Evolutionary conservation across 1,139 yeast genomes (phyloP).

Genomic region (Saccharomyces hybrid): DNA sequence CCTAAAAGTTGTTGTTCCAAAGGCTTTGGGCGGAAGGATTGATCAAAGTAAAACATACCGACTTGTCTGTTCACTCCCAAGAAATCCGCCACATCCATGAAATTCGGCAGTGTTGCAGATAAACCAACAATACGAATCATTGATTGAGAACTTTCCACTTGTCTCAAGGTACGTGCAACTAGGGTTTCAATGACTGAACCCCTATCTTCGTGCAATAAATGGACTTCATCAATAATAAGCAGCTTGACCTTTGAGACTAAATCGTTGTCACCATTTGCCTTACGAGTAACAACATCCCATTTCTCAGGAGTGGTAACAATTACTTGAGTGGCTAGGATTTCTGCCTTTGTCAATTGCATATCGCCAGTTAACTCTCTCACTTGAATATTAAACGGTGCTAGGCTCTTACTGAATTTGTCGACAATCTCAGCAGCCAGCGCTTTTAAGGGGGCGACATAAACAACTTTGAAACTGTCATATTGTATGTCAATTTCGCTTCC

Average conservation of each 20-base stretch:
- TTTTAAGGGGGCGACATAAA: slow-evolving; percentile 93
- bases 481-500: slow-evolving; percentile 56
- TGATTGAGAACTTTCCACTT: slow-evolving; percentile 87
- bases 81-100: slow-evolving; percentile 90
- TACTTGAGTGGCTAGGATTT: slow-evolving; percentile 77
- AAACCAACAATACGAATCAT: slow-evolving; percentile 95
- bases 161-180: slow-evolving; percentile 90
- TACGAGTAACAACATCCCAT: slow-evolving; percentile 98
- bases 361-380: slow-evolving; percentile 95
- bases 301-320: slow-evolving; percentile 97
- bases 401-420: slow-evolving; percentile 71
- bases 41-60: slow-evolving; percentile 93
- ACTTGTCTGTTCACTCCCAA: slow-evolving; percentile 81
- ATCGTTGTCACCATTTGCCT: slow-evolving; percentile 72
- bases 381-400: slow-evolving; percentile 76
- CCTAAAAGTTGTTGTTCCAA: slow-evolving; percentile 83
- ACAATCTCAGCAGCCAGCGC: slow-evolving; percentile 98
- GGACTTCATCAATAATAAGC: slow-evolving; percentile 94
- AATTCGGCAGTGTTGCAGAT: slow-evolving; percentile 94
- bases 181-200: slow-evolving; percentile 96
- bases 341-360: slow-evolving; percentile 84
- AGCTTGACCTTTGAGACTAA: slow-evolving; percentile 78
- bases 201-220: slow-evolving; percentile 91
- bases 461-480: slow-evolving; percentile 78
- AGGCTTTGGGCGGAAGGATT: slow-evolving; percentile 90